Base-by-base conservation (phyloP, 2,329 filamentous ascomycete species). In the Colletotrichum cordylinicola region DNA sequence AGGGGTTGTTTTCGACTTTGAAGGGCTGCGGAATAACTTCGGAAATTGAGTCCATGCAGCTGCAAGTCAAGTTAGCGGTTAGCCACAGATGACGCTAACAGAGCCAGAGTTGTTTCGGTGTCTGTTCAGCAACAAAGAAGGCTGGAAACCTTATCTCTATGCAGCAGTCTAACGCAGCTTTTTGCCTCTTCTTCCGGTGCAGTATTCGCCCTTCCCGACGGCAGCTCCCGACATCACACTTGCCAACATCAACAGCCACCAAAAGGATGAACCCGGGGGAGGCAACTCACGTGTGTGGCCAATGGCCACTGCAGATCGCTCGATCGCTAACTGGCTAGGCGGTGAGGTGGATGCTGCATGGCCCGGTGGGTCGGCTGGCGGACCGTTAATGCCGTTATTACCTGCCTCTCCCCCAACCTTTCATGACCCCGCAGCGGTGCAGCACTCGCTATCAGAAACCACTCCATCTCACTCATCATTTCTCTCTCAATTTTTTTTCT, bases 321-420 rank as follows among this genome's bases (percentile, higher is more conserved):
- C 48, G 33, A 39, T 48, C n/a, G 37, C n/a, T 56, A 24, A 43
- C 52, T 60, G 33, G 39, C 39, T 12, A 31, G 67, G 67, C 58
- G 67, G 67, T 62, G 58, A 70, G 33, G 67, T 70, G 67, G 56
- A 52, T 62, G 56, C 27, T 43, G 61, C 61, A 29, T 64, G 64
- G 64, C 27, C 55, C 43, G 56, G 67, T 70, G 67, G 67, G 16
- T 52, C 67, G 67, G 67, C 24, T 35, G 37, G 56, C 67, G 67
- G 67, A 39, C 67, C 67, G 67, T 62, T 31, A 55, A 62, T 70
- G 67, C 67, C 67, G 55, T 67, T 70, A 70, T 70, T 70, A 70
- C 67, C 37, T 62, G 56, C 67, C 37, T 70, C 67, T 70, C 56
- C 37, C 67, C 67, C 67, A 70, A 62, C 67, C 67, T 52, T 52